A percentile compares a stretch with the other conserved stretches of the same genome.
phyloP scores from a whole-genome alignment of 805 yeast species.

The Lachancea sp. region DNA sequence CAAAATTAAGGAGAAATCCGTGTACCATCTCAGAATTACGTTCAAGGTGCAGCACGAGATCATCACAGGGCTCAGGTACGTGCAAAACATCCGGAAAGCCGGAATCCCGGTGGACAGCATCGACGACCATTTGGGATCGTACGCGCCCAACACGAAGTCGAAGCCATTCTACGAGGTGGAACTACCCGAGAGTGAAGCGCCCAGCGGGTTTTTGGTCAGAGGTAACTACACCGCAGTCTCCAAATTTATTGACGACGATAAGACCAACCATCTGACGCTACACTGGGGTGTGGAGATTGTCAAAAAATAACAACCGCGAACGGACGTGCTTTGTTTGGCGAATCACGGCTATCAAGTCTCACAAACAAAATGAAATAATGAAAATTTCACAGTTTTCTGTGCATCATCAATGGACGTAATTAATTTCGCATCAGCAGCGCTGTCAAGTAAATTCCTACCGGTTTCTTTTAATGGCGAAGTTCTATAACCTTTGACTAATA shows the following conservation, averaged over 20 bases:
- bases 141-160: constrained; percentile 78
- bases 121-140: constrained; percentile 86
- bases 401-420: too few relatives aligned
- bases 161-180: constrained; percentile 69
- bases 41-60: constrained; percentile 87
- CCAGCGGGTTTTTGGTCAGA: constrained; percentile 82
- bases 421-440: too few relatives aligned
- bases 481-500: too few relatives aligned
- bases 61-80: constrained; percentile 81
- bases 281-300: constrained; percentile 85
- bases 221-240: constrained; percentile 78
- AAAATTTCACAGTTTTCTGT: too few relatives aligned
- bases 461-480: too few relatives aligned
- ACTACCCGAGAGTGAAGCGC: constrained; percentile 74
- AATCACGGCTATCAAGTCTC: too few relatives aligned
- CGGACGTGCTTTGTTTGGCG: too few relatives aligned
- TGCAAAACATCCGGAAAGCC: constrained; percentile 77
- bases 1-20: constrained; percentile 70
- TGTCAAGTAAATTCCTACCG: too few relatives aligned
- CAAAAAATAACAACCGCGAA: constrained; percentile 36
- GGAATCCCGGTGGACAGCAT: constrained; percentile 82
- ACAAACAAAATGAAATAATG: too few relatives aligned
- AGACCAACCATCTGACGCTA: constrained; percentile 59
- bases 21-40: constrained; percentile 63
- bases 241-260: constrained; percentile 83